Percentiles rank a stretch among this genome's conserved stretches.
Evolutionary conservation across 2,329 filamentous ascomycete genomes (phyloP).

Genomic region (Pseudocercospora fijiensis): DNA sequence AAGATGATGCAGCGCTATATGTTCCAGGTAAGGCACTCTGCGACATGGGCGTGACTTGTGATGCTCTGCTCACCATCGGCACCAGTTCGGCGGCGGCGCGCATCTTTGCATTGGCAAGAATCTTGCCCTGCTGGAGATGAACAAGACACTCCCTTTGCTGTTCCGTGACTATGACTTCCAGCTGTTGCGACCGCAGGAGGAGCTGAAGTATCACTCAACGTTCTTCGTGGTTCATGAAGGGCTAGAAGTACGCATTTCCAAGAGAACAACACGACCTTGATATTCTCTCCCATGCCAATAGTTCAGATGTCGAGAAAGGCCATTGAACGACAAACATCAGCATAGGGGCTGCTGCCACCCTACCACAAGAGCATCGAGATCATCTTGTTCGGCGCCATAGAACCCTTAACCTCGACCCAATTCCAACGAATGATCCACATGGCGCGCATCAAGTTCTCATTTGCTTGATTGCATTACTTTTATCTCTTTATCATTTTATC

Average conservation of each 20-base stretch:
- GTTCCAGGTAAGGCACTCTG: slow-evolving; percentile 50
- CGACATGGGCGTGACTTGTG: neutral
- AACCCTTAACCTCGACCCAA: slow-evolving; percentile 54
- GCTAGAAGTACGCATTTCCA: slow-evolving; percentile 51
- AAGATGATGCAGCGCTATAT: slow-evolving; percentile 57
- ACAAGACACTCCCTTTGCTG: slow-evolving; percentile 39
- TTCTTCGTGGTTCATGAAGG: slow-evolving; percentile 62
- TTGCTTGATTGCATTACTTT: neutral
- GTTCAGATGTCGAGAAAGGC: slow-evolving; percentile 26
- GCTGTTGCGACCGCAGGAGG: slow-evolving; percentile 52
- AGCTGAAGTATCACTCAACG: slow-evolving; percentile 55
- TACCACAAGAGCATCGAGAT: slow-evolving; percentile 48
- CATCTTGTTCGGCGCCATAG: slow-evolving; percentile 56
- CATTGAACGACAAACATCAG: slow-evolving; percentile 32
- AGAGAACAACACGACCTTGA: slow-evolving; percentile 30
- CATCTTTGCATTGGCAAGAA: slow-evolving; percentile 34
- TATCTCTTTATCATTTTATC: neutral
- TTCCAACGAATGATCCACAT: slow-evolving; percentile 51
- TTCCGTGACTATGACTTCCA: slow-evolving; percentile 56
- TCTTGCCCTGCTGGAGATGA: slow-evolving; percentile 32
- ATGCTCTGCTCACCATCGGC: slow-evolving; percentile 16
- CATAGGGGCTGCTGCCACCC: slow-evolving; percentile 33
- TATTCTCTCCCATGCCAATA: slow-evolving; percentile 5
- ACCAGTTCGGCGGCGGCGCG: slow-evolving; percentile 28
- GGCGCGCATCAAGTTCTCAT: neutral